A percentile compares a stretch with the other conserved stretches of the same genome.
These are phyloP conservation scores for Oryza nivara DNA, from an alignment of 176 grass and related monocot species.

Conservation along the genomic window DNA sequence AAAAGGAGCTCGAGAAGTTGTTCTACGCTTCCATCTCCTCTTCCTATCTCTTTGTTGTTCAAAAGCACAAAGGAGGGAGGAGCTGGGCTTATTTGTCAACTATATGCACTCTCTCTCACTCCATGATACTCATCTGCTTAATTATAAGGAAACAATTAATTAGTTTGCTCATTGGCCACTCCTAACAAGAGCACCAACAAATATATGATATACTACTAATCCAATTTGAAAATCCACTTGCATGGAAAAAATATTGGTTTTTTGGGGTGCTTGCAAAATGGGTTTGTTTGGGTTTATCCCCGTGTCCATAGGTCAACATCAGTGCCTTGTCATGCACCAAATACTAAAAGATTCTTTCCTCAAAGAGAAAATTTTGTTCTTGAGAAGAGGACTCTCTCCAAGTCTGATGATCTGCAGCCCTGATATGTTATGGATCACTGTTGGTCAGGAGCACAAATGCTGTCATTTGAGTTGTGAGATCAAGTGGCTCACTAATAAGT, in stretches of 20 bases:
- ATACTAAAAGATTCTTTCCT: constrained; percentile 48
- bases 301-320: constrained; percentile 56
- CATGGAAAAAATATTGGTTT: constrained; percentile 29
- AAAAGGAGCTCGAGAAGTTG: constrained; percentile 46
- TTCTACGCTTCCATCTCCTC: constrained; percentile 37
- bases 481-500: constrained; percentile 27
- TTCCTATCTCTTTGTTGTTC: neutral
- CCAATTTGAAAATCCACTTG: constrained; percentile 45
- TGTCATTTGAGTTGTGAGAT: neutral
- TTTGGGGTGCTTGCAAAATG: constrained; percentile 37
- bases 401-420: neutral
- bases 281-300: constrained; percentile 64
- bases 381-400: constrained; percentile 3
- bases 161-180: constrained; percentile 26
- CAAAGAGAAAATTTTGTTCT: constrained; percentile 21
- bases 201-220: constrained; percentile 23
- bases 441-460: constrained; percentile 27
- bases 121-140: constrained; percentile 28
- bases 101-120: constrained; percentile 33
- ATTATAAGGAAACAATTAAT: constrained; percentile 12
- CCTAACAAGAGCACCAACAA: constrained; percentile 44
- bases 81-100: constrained; percentile 39
- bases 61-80: neutral
- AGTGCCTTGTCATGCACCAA: constrained; percentile 60
- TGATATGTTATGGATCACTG: constrained; percentile 4